Percentiles rank a stretch among this genome's conserved stretches.
phyloP scores from a whole-genome alignment of 345 rosid species.

The Laguncularia racemosa region DNA sequence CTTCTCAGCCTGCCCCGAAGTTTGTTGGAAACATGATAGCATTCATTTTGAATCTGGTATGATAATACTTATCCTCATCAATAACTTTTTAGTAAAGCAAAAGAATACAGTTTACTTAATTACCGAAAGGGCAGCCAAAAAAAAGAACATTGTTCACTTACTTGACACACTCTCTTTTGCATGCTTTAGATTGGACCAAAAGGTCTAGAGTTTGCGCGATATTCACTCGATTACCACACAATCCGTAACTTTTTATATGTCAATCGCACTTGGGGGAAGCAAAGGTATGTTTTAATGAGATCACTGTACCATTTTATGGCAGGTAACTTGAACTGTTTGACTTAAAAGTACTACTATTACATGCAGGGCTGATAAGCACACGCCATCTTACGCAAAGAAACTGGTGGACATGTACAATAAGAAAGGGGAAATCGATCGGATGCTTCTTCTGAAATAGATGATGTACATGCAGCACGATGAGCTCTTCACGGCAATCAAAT shows the following conservation, averaged over 20 bases:
- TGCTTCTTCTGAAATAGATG: slow-evolving; percentile 43
- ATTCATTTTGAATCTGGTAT: slow-evolving; percentile 69
- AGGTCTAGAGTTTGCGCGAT: slow-evolving; percentile 95
- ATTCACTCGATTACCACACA: slow-evolving; percentile 93
- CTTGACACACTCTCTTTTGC: neutral
- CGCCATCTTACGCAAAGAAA: slow-evolving; percentile 83
- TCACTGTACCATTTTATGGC: no score
- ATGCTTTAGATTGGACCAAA: slow-evolving; percentile 77
- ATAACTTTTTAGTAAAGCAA: neutral
- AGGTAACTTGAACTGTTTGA: no score
- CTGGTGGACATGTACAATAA: slow-evolving; percentile 72
- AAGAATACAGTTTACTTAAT: neutral
- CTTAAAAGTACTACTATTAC: neutral
- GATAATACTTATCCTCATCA: slow-evolving; percentile 1
- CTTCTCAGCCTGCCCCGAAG: slow-evolving; percentile 79
- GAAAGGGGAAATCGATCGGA: slow-evolving; percentile 63
- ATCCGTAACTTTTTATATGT: slow-evolving; percentile 80
- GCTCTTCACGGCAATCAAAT: no score
- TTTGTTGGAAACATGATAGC: slow-evolving; percentile 82
- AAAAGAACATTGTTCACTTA: no score
- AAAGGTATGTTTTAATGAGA: slow-evolving; percentile 39
- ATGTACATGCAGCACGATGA: no score
- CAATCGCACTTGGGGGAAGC: slow-evolving; percentile 76
- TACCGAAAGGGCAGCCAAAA: no score
- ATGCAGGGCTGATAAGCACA: slow-evolving; percentile 67